These are phyloP conservation scores for Claviceps citrina DNA, from an alignment of 2,329 filamentous ascomycete genomes.

Conservation along the genomic window DNA sequence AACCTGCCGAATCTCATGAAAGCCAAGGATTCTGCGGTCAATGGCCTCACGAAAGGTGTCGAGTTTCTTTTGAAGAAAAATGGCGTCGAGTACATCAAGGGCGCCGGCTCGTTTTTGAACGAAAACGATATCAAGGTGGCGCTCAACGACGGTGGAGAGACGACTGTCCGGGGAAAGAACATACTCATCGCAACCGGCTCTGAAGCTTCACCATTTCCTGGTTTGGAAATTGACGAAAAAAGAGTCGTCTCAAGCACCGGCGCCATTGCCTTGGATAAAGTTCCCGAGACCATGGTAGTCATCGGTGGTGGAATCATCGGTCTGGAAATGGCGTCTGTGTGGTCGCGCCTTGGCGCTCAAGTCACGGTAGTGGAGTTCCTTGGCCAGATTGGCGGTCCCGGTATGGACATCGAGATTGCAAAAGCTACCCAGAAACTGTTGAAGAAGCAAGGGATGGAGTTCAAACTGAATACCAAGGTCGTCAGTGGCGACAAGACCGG, in stretches of 20 bases:
- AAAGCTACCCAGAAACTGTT: constrained; percentile 88
- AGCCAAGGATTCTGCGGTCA: constrained; percentile 86
- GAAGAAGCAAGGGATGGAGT: constrained; percentile 92
- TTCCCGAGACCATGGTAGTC: constrained; percentile 92
- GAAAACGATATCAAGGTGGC: constrained; percentile 86
- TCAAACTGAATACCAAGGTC: constrained; percentile 97
- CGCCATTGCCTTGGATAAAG: constrained; percentile 73
- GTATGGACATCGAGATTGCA: constrained; percentile 89
- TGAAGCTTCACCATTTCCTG: constrained; percentile 91
- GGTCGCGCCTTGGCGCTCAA: constrained; percentile 83
- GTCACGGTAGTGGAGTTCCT: constrained; percentile 97
- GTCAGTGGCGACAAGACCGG: constrained; percentile 65
- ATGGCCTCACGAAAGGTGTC: constrained; percentile 84
- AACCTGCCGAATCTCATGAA: constrained; percentile 96
- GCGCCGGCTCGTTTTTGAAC: constrained; percentile 70
- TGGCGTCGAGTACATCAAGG: constrained; percentile 94
- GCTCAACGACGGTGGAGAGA: constrained; percentile 82
- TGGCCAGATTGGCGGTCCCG: constrained; percentile 87
- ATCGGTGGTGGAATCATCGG: constrained; percentile 98
- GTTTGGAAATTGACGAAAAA: constrained; percentile 92
- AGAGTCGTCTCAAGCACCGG: constrained; percentile 93
- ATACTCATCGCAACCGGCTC: constrained; percentile 94
- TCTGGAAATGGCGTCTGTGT: constrained; percentile 95
- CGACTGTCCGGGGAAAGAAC: constrained; percentile 79
- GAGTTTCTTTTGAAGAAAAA: constrained; percentile 99